Evolutionary conservation across 768 basidiomycete species (phyloP).

Genomic region (Tylopilus rubrobrunneus): DNA sequence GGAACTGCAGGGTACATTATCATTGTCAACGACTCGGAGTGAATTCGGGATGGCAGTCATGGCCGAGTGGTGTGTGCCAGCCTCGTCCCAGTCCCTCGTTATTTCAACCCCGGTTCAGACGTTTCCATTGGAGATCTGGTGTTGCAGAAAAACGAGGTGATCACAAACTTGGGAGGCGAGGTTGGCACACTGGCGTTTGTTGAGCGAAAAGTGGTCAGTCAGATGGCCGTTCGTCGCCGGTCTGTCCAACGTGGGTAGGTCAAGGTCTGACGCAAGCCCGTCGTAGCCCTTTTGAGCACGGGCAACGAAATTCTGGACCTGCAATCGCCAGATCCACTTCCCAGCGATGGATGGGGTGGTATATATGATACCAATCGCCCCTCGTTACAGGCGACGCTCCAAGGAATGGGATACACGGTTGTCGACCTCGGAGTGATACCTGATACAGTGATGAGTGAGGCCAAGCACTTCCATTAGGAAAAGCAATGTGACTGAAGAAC

Average conservation of each 20-base stretch:
- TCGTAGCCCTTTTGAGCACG: constrained; percentile 79
- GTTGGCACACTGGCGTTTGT: constrained; percentile 80
- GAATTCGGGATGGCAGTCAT: too few species aligned
- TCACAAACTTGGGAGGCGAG: constrained; percentile 72
- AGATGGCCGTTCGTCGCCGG: neutral
- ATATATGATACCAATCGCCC: constrained; percentile 88
- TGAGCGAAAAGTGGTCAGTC: constrained; percentile 60
- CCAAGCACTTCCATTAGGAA: neutral
- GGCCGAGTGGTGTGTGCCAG: too few species aligned
- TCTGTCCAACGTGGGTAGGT: constrained; percentile 43
- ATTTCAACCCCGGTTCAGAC: constrained; percentile 72
- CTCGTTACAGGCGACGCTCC: constrained; percentile 63
- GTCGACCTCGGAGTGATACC: constrained; percentile 77
- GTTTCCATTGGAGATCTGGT: constrained; percentile 64
- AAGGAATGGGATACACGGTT: constrained; percentile 71
- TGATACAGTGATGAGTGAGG: constrained; percentile 70
- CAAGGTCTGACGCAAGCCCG: constrained; percentile 63
- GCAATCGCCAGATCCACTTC: constrained; percentile 36
- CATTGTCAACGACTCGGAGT: too few species aligned
- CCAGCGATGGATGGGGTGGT: constrained; percentile 54
- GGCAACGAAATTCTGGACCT: constrained; percentile 79
- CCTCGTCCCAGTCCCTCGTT: too few species aligned
- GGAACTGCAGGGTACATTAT: too few species aligned
- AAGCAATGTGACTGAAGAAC: neutral
- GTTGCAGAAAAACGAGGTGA: constrained; percentile 54